Percentiles rank a stretch among this genome's conserved stretches.
phyloP scores from a whole-genome alignment of 768 basidiomycete genomes.

The Leccinum disarticulatum region DNA sequence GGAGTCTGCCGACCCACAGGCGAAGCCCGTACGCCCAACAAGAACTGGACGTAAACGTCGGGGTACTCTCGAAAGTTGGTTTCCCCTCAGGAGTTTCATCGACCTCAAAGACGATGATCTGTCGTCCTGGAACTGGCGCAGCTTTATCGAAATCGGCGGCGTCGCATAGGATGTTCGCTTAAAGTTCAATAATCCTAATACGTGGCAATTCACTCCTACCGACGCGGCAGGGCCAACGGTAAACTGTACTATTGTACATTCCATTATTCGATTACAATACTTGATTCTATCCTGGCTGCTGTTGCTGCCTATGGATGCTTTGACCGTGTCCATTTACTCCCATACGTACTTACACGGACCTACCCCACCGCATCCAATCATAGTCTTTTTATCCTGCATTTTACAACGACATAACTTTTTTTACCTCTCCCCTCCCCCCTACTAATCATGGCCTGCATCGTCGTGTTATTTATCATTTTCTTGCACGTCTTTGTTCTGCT shows the following conservation, averaged over 20 bases:
- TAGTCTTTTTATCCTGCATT: conserved; percentile 3
- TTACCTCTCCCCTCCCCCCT: not conserved
- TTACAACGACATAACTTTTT: not conserved
- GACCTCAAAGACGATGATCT: conserved; percentile 53
- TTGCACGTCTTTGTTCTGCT: conserved; percentile 5
- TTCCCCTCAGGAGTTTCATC: conserved; percentile 64
- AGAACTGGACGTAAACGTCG: conserved; percentile 32
- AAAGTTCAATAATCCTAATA: not conserved
- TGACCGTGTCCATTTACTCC: conserved; percentile 5
- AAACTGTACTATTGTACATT: not conserved
- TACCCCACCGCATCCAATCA: not conserved
- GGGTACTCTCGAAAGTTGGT: conserved; percentile 50
- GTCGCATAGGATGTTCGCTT: conserved; percentile 12
- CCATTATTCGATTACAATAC: conserved; percentile 17
- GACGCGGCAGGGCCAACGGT: conserved; percentile 8
- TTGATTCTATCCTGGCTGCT: not conserved
- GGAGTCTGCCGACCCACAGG: conserved; percentile 5
- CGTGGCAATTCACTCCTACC: not conserved
- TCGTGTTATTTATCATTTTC: conserved; percentile 3
- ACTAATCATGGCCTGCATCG: conserved; percentile 10
- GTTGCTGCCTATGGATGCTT: conserved; percentile 1
- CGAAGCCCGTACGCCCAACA: conserved; percentile 10
- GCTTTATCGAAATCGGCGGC: conserved; percentile 59
- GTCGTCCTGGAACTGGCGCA: conserved; percentile 55
- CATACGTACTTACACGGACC: conserved; percentile 26